Evolutionary conservation across 2,329 filamentous ascomycete species (phyloP), one percentile per base, ranked within the genome.

Genomic region (Penicillium nordicum): DNA sequence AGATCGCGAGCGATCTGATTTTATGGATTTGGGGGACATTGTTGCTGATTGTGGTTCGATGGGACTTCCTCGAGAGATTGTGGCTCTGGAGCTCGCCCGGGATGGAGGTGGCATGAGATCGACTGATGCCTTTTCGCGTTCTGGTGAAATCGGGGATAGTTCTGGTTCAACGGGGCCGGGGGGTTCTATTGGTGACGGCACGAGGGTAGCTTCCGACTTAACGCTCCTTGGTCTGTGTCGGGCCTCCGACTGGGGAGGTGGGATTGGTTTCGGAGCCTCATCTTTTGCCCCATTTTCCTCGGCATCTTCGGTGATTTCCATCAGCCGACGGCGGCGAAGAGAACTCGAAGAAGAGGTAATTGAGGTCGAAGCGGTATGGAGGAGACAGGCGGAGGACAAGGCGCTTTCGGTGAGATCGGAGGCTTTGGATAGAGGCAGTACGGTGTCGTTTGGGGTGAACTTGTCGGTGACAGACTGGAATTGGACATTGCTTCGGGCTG

Each of bases 251-350:
- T 57, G 53, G 42, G 66, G 53, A 29, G 65, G 58, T 32, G 61
- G 50, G 41, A 62, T 59, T 16, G 61, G 55, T 57, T 69, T 70
- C 7, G 67, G 60, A 2, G 82, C 85, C 66, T 63, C 61, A 40
- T 66, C 60, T 42, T 63, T 65, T 10, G 86, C 80, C 53, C 84
- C 78, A 67, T 86, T 87, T 67, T 96, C 92, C 69, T 95, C 91
- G 52, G 88, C 89, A 76, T 94, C 90, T 75, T 97, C 94, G n/a
- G 88, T 87, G 71, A 97, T 97, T 76, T 96, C 93, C 77, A 93
- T 88, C 66, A 97, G 79, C 63, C 90, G 87, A 66, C 88, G 84
- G 68, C 87, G 83, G 57, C 88, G 85, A 62, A 92, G 79, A 5
- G 91, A 95, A 70, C 89, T 92, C 47, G 85, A 89, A 5, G 90